Base-by-base conservation (phyloP, 768 basidiomycete species). In the Cystobasidium ongulense region DNA sequence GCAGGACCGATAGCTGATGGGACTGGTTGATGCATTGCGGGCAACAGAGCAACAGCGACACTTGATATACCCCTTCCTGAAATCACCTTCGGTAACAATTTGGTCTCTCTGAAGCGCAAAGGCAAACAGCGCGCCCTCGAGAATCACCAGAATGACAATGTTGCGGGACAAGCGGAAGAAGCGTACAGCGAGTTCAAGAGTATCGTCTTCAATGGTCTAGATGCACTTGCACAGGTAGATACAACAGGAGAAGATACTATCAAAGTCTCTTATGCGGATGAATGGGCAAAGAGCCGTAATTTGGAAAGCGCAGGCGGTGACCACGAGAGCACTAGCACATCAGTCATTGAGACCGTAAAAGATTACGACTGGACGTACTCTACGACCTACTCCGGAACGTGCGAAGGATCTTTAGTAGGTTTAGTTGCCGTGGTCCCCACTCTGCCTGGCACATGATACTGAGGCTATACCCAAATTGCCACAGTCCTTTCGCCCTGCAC, bases 331-430 rank as follows among this genome's bases (percentile, higher is more conserved):
- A 31, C 18, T 0, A 17, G 27, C 7, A 33, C 21, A 1, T 86
- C 90, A 82, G 89, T 90, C 1, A 81, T 85, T 75, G 90, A 90
- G 4, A 86, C 88, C 25, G 80, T 85, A 0, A 89, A 91, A 8
- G 96, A 94, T 0, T 97, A 91, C 81, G 96, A 99, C 79, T 98
- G 96, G 96, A 99, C 96, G 13, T 98, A 96, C 80, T 96, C 94
- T 1, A 91, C 92, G 0, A 87, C 85, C 1, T 93, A 97, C 77
- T 78, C 87, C 0, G 96, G 95, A n/a, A 39, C 59, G 25, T 21
- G 25, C 17, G 29, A 2, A 8, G 62, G 64, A 39, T 4, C 29
- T 5, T 1, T 54, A 7, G 74, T 74, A 50, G 36, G 74, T 43
- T n/a, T 8, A 41, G 36, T 41, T n/a, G 43, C 2, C 13, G 1